Conservation (phyloP, 768 basidiomycete genomes). For the Erythrobasidium yunnanense region DNA sequence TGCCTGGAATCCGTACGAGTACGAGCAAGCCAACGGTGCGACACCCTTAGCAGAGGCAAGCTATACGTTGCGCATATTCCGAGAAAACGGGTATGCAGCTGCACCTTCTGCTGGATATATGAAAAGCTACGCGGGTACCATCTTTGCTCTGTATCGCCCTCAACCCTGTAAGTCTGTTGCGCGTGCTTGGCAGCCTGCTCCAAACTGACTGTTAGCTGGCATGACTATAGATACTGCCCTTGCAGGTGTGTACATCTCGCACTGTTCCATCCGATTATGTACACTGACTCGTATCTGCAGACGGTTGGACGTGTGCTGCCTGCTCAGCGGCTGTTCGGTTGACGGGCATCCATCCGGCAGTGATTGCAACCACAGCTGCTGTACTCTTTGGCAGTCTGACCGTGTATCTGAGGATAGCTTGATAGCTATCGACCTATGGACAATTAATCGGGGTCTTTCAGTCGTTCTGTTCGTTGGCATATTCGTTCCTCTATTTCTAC, state of each 20-base stretch:
- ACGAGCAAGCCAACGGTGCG: constrained; percentile 54
- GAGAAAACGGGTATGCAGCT: constrained; percentile 62
- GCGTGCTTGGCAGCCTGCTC: background rate
- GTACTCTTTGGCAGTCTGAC: constrained; percentile 38
- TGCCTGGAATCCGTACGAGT: constrained; percentile 69
- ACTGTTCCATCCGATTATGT: background rate
- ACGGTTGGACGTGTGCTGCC: constrained; percentile 44
- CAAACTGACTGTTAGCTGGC: background rate
- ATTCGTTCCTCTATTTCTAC: no score
- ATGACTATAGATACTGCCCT: background rate
- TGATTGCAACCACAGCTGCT: constrained; percentile 38
- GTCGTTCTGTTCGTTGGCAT: no score
- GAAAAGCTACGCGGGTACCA: constrained; percentile 55
- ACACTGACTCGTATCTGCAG: background rate
- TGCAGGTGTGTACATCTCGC: background rate
- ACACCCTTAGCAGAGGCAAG: constrained; percentile 62
- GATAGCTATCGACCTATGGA: background rate
- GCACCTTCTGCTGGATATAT: constrained; percentile 55
- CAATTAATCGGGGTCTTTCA: no score
- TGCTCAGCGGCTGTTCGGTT: constrained; percentile 41
- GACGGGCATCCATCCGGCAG: constrained; percentile 37
- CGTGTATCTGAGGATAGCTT: background rate
- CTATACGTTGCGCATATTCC: constrained; percentile 70
- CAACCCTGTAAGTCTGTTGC: constrained; percentile 43
- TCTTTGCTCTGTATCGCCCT: constrained; percentile 75